Evolutionary conservation across 2,329 filamentous ascomycete genomes (phyloP), one percentile per base, ranked within the genome.

Genomic region (Sporothrix luriei): DNA sequence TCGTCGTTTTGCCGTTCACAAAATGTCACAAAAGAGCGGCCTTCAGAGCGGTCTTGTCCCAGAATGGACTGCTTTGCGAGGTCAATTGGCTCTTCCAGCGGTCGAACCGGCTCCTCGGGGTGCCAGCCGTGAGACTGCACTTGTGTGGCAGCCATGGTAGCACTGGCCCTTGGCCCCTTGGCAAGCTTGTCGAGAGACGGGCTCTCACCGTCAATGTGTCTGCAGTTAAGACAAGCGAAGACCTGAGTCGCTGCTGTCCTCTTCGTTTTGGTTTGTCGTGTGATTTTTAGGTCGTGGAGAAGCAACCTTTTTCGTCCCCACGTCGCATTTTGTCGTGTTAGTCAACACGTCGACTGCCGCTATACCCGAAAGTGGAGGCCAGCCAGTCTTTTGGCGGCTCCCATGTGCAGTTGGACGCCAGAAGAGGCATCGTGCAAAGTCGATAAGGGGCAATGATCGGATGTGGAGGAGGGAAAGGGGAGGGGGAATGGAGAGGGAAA

Each of bases 21-120:
- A 33, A 33, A 33, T 33, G 33, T 7, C 5, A 33, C 33, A 33
- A 33, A 33, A 33, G 33, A 6, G 6, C 33, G 33, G 33, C 33
- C 5, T 33, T 6, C 14, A 21, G n/a, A 61, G 38, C 24, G 38
- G 19, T 26, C 62, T 52, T 66, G n/a, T 64, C 29, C 62, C 19
- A 52, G 10, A 66, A 52, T 52, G 62, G 62, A 66, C 26, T 51
- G 46, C 62, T 33, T 26, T 52, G 62, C 62, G 62, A 52, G 48
- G 10, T 29, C 16, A 2, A 38, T 11, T 19, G 4, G 7, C 7
- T 14, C 14, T 13, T 19, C 16, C 55, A 40, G 13, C 21, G 38
- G 33, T 10, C 16, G 21, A 48, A 24, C 5, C 46, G 48, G 62
- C 26, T 33, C 16, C 2, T 66, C 46, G 48, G 61, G 11, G 40